Conservation (phyloP, 225 moss, liverwort and hornwort species). For the Climacium dendroides region DNA sequence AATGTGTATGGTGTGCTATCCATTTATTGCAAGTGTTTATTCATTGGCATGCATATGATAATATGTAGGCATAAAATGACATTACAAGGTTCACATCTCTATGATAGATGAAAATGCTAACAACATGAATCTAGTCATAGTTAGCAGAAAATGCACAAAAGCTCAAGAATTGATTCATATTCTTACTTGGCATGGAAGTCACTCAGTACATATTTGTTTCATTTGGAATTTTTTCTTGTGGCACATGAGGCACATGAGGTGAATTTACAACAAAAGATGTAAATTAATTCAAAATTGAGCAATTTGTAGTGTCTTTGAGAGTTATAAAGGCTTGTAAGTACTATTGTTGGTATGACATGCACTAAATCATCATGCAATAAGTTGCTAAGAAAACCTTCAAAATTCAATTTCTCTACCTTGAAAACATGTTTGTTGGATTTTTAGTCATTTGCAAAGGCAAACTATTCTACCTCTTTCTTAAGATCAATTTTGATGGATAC, state of each 20-base stretch:
- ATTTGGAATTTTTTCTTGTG: fast-evolving
- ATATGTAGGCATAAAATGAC: fast-evolving
- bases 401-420: background rate
- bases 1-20: fast-evolving
- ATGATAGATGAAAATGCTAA: background rate
- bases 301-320: fast-evolving
- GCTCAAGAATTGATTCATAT: background rate
- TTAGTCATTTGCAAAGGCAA: background rate
- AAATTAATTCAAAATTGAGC: background rate
- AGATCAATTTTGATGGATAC: background rate
- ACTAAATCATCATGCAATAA: background rate
- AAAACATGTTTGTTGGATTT: background rate
- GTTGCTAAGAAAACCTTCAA: background rate
- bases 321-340: background rate
- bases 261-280: background rate
- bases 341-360: background rate
- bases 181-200: background rate
- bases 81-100: background rate
- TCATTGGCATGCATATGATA: fast-evolving
- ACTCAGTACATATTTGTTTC: background rate
- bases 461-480: background rate
- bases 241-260: fast-evolving
- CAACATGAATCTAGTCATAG: background rate
- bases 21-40: fast-evolving
- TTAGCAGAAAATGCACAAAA: background rate